Evolutionary conservation across 805 yeast species (phyloP), one percentile per base, ranked within the genome.

Genomic region (Zygosaccharomyces bisporus): DNA sequence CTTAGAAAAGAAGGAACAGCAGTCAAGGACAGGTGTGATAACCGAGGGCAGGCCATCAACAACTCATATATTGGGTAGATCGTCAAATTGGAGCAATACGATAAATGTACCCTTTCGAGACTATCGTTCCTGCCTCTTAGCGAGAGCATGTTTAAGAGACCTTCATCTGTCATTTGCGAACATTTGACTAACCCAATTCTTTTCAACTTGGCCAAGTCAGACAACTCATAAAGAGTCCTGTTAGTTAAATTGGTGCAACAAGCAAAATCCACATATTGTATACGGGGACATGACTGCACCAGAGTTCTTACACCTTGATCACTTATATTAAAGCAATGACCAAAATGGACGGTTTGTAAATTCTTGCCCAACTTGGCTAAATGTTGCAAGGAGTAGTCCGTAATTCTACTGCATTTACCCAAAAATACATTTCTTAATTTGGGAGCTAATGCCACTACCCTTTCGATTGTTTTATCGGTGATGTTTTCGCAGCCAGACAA

Each of bases 101-200:
- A 86, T 45, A 91, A 74, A 69, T 91, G 99, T 7, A 93, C 90
- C 49, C 99, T 77, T 67, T 93, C 98, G 43, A 91, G 70, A 34
- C 93, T 81, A 61, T 85, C 95, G 51, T 83, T 88, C 45, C 74
- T 75, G 7, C 86, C 86, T 44, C 86, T 74, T 50, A 79, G 74
- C 54, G 76, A 78, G 31, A 78, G 91, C 66, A 78, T 75, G 52
- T 77, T 83, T 52, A 75, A 70, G 41, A 85, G 75, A 1, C 98
- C 97, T 38, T 76, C 79, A 63, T 91, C 97, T 4, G 95, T 84
- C 54, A 91, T 87, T 58, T 85, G 80, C 14, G 79, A 76, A 65
- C 99, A 91, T 63, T 90, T 91, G 18, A 93, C 99, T 39, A 91
- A 71, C 0, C 99, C 99, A 36, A 91, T 89, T 65, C 99, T 77